A percentile compares a stretch with the other conserved stretches of the same genome.
These are phyloP conservation scores for Phytophthora palmivora DNA, from an alignment of 352 stramenopile genomes.

Conservation along the genomic window DNA sequence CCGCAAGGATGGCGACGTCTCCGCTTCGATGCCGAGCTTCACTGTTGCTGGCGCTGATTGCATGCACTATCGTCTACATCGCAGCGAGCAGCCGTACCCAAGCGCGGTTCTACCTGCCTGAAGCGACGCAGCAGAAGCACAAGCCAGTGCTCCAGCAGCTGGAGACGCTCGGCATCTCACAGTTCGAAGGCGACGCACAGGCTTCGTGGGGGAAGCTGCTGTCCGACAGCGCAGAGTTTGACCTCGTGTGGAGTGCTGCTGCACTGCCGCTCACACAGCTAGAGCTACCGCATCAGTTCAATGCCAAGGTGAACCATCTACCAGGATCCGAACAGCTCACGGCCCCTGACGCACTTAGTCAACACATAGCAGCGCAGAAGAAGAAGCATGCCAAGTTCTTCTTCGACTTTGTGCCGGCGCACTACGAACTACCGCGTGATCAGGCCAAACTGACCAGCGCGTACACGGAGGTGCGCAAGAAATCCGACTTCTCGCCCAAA, in stretches of 20 bases:
- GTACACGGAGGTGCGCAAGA: constrained; percentile 56
- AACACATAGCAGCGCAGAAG: constrained; percentile 56
- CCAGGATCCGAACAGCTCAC: constrained; percentile 63
- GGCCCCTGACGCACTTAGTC: constrained; percentile 46
- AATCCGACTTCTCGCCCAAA: constrained; percentile 63
- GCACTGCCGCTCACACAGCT: constrained; percentile 46
- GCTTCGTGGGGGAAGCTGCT: constrained; percentile 52
- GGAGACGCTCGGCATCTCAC: constrained; percentile 56
- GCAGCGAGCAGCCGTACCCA: constrained; percentile 17
- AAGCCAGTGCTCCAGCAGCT: constrained; percentile 60
- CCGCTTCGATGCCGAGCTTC: constrained; percentile 3
- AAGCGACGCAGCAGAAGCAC: constrained; percentile 44
- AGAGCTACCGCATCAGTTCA: constrained; percentile 50
- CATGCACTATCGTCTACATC: not conserved
- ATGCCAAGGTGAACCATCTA: constrained; percentile 74
- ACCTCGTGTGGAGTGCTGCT: constrained; percentile 70
- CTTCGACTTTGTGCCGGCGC: constrained; percentile 69
- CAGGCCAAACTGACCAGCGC: constrained; percentile 48
- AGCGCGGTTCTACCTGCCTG: constrained; percentile 62
- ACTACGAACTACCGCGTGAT: constrained; percentile 74
- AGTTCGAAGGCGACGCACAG: constrained; percentile 47
- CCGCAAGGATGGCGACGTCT: constrained; percentile 13
- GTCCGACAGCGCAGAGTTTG: constrained; percentile 54
- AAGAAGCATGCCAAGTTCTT: constrained; percentile 65
- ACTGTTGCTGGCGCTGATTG: constrained; percentile 27